Conservation (phyloP, 192 early-diverging fungal species). For the Dissophora globulifera region DNA sequence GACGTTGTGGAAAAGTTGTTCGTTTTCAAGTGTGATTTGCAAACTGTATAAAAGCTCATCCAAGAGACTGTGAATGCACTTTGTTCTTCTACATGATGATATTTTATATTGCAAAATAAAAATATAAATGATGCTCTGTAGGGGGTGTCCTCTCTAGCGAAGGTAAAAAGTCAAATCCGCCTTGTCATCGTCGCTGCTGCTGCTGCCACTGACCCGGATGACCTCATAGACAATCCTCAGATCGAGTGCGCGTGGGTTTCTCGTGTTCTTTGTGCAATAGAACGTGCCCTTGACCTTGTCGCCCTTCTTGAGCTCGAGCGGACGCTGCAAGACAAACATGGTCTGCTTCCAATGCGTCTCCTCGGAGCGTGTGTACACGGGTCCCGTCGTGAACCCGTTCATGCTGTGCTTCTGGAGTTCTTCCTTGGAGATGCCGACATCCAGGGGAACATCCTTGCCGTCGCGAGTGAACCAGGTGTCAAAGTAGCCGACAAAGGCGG, state of each 20-base stretch:
- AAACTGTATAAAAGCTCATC: too few species aligned
- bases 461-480: conserved; percentile 95
- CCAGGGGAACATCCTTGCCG: conserved; percentile 84
- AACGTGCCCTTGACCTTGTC: conserved; percentile 46
- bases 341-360: conserved; percentile 99
- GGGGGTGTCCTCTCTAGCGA: conserved; percentile 25
- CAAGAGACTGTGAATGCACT: too few species aligned
- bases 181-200: conserved; percentile 18
- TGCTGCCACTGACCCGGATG: not conserved
- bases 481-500: conserved; percentile 96
- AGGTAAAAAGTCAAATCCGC: conserved; percentile 42
- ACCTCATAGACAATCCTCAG: conserved; percentile 51
- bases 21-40: too few species aligned
- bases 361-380: conserved; percentile 77
- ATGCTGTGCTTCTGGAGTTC: conserved; percentile 39
- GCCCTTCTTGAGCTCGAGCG: conserved; percentile 68
- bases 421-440: conserved; percentile 41
- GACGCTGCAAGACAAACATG: conserved; percentile 90
- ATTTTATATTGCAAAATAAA: not conserved
- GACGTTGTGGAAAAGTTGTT: too few species aligned
- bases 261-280: conserved; percentile 37
- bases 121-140: not conserved
- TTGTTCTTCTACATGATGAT: too few species aligned
- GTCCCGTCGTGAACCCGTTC: conserved; percentile 68
- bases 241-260: conserved; percentile 46